Conservation (phyloP, 1,284 basidiomycete genomes). For the Rhodotorula glutinis region DNA sequence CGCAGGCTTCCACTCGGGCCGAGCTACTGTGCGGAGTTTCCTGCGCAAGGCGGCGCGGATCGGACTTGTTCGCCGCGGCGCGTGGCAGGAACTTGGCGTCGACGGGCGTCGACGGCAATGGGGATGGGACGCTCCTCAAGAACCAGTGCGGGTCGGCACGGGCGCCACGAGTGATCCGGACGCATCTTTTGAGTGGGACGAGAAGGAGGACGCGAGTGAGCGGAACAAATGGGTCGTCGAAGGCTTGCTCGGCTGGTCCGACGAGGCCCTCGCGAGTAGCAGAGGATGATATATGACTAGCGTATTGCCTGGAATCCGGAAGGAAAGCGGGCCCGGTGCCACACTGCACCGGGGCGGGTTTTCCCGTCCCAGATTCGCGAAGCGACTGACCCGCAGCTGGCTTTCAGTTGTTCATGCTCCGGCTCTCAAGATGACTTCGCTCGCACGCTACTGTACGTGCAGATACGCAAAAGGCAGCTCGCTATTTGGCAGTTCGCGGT, state of each 20-base stretch:
- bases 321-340: no score
- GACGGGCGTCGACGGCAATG: constrained; percentile 9
- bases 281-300: neutral
- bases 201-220: constrained; percentile 19
- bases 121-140: constrained; percentile 12
- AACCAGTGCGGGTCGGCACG: neutral
- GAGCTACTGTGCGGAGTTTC: constrained; percentile 19
- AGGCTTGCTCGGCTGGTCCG: constrained; percentile 21
- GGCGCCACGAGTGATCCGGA: neutral
- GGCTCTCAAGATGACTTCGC: no score
- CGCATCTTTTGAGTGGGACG: constrained; percentile 3
- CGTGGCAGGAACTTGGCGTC: constrained; percentile 12
- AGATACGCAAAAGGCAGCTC: neutral
- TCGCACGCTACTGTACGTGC: no score
- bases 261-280: neutral
- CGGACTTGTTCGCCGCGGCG: constrained; percentile 10
- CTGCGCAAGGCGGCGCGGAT: constrained; percentile 9
- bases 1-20: constrained; percentile 30
- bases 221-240: constrained; percentile 31
- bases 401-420: no score
- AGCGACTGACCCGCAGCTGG: no score
- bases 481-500: neutral
- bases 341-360: no score
- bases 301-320: neutral
- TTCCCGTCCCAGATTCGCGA: no score